Conservation (phyloP, 2,329 filamentous ascomycete genomes). For the Aspergillus hortae region DNA sequence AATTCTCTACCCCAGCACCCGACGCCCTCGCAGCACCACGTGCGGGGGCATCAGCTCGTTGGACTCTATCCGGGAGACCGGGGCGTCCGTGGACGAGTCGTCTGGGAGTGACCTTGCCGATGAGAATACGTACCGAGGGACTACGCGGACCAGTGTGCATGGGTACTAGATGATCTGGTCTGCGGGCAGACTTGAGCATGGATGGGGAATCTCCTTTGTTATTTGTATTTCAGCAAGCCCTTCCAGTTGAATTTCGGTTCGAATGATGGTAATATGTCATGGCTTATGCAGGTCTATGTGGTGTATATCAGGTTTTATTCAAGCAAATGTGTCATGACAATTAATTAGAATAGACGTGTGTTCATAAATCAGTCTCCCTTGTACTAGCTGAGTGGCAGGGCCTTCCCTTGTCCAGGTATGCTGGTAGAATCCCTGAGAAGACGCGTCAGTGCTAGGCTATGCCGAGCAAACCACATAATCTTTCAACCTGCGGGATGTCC, state of each 20-base stretch:
- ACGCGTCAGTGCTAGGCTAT: too few species aligned
- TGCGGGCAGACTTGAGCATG: conserved; percentile 19
- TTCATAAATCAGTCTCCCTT: too few species aligned
- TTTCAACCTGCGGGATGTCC: too few species aligned
- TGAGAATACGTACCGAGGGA: conserved; percentile 26
- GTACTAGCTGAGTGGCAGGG: too few species aligned
- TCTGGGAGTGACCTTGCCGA: conserved; percentile 15
- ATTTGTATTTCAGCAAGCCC: neutral
- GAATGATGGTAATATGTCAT: neutral
- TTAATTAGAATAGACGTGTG: too few species aligned
- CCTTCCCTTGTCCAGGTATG: too few species aligned
- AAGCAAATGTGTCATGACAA: too few species aligned
- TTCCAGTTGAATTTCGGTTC: neutral
- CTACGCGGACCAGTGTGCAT: conserved; percentile 27
- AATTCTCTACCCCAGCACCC: conserved; percentile 32
- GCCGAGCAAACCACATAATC: too few species aligned
- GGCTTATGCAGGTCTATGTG: too few species aligned
- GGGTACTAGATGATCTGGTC: conserved; percentile 10
- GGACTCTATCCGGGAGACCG: conserved; percentile 31
- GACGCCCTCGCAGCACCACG: conserved; percentile 32
- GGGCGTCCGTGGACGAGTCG: conserved; percentile 24
- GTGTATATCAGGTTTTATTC: too few species aligned
- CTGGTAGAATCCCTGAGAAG: too few species aligned
- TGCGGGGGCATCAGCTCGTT: conserved; percentile 22
- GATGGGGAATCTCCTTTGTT: neutral